Base-by-base conservation (phyloP, 1,284 basidiomycete genomes). In the Fomitopsis palustris region DNA sequence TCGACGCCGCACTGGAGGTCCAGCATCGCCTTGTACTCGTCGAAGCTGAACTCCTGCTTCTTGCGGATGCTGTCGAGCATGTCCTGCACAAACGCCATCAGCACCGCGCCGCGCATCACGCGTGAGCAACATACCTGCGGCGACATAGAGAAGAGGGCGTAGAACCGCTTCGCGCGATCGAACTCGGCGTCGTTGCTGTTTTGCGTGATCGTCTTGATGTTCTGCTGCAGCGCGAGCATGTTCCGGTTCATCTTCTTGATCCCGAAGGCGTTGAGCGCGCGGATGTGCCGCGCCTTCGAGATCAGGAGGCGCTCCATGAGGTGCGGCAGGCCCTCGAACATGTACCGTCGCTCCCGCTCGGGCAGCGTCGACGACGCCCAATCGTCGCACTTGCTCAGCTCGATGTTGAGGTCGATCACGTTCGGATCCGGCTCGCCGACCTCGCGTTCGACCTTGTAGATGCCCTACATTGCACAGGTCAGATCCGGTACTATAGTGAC, bases 141-240 rank as follows among this genome's bases (percentile, higher is more conserved):
- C 4, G 87, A 81, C 12, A 84, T 68, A 43, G 79, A 80, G 70
- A 92, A 96, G 56, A 97, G 72, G 16, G 87, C 82, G 77, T 93
- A 98, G 74, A 95, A 97, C 49, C 80, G 80, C 65, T 91, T 87
- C 4, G 87, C 90, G 21, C 85, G 81, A 55, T 90, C 84, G 61
- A 98, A 89, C 61, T 90, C 85, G 5, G 86, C 83, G 58, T 86
- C 81, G 56, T 81, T 78, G 52, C 78, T 76, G 58, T 84, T 82
- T 55, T 82, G 77, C 3, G 85, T 82, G 55, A 96, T 83, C 9
- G 89, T 88, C 69, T 94, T 93, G 65, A 98, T 82, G 66, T 93
- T 92, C 72, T 99, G 96, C 71, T 97, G 95, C 25, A 99, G 80
- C 14, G 96, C 92, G 25, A 95, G 79, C 49, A 98, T 90, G 73